Evolutionary conservation across 2,329 filamentous ascomycete species (phyloP).

Genomic region (Drechslera avenae): DNA sequence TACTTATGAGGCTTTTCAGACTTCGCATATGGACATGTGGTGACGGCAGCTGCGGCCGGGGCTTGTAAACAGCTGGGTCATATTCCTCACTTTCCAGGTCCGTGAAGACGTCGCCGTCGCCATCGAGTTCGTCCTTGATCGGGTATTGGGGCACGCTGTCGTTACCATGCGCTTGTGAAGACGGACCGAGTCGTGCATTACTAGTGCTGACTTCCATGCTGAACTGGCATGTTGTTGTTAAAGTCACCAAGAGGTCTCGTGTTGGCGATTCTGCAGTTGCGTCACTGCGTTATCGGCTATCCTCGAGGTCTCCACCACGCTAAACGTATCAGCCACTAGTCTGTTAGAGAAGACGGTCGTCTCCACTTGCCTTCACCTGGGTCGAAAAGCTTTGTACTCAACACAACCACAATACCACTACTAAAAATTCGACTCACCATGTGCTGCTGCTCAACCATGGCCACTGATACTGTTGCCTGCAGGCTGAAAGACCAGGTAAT

Average conservation of each 20-base stretch:
- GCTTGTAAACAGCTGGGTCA: constrained; percentile 21
- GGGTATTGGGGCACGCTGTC: neutral
- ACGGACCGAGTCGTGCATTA: neutral
- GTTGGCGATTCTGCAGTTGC: too few relatives aligned
- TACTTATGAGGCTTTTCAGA: constrained; percentile 35
- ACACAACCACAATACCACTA: too few relatives aligned
- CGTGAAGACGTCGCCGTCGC: constrained; percentile 6
- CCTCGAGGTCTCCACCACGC: neutral
- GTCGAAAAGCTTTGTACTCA: too few relatives aligned
- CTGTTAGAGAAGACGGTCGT: too few relatives aligned
- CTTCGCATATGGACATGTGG: constrained; percentile 25
- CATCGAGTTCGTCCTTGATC: constrained; percentile 23
- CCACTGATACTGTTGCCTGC: too few relatives aligned
- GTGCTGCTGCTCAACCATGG: too few relatives aligned
- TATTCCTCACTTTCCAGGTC: constrained; percentile 4
- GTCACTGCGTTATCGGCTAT: neutral
- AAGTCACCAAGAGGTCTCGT: too few relatives aligned
- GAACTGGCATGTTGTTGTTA: neutral
- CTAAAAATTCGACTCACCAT: too few relatives aligned
- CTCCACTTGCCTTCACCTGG: too few relatives aligned
- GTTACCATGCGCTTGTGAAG: neutral
- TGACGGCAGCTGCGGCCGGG: constrained; percentile 30
- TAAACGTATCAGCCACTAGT: too few relatives aligned
- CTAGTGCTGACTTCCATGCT: constrained; percentile 18
- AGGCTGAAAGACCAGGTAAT: too few relatives aligned